Percentiles rank a stretch among this genome's conserved stretches.
phyloP scores from a whole-genome alignment of 495 filamentous ascomycete genomes.

The Astrocystis sublimbata region DNA sequence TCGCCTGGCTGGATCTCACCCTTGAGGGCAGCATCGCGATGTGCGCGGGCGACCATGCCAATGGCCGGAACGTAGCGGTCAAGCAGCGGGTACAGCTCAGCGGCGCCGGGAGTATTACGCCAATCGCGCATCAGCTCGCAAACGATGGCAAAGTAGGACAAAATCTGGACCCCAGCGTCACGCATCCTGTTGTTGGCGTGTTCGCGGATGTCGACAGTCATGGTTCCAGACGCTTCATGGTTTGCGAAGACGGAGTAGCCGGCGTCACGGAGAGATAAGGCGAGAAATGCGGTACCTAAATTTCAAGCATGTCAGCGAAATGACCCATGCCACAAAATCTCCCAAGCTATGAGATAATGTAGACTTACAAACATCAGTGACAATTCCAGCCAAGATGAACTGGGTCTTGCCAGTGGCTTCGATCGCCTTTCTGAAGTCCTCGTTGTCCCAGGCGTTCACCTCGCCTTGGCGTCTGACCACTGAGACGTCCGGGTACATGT shows the following conservation, averaged over 20 bases:
- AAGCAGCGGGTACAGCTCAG: constrained; percentile 63
- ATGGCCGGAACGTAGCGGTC: constrained; percentile 57
- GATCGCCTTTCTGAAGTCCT: constrained; percentile 68
- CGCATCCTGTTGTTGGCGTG: constrained; percentile 68
- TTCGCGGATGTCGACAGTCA: constrained; percentile 38
- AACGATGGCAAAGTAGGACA: constrained; percentile 66
- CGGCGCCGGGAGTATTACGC: constrained; percentile 65
- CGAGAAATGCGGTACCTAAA: constrained; percentile 66
- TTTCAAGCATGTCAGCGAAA: not conserved
- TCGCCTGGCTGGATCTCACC: constrained; percentile 50
- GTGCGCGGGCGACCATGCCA: constrained; percentile 46
- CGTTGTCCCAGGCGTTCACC: constrained; percentile 80
- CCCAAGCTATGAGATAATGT: constrained; percentile 2
- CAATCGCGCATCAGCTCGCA: constrained; percentile 79
- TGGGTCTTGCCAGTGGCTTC: constrained; percentile 65
- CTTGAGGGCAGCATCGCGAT: constrained; percentile 44
- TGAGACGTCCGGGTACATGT: constrained; percentile 67
- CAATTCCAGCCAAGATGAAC: constrained; percentile 72
- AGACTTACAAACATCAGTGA: constrained; percentile 70
- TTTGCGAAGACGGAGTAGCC: constrained; percentile 80
- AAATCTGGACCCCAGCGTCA: constrained; percentile 63
- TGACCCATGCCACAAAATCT: not conserved
- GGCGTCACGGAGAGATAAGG: constrained; percentile 67
- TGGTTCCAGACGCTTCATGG: constrained; percentile 64
- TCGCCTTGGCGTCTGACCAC: constrained; percentile 71